Conservation (phyloP, 768 basidiomycete species). For the Boletus pseudo-olivaceus region DNA sequence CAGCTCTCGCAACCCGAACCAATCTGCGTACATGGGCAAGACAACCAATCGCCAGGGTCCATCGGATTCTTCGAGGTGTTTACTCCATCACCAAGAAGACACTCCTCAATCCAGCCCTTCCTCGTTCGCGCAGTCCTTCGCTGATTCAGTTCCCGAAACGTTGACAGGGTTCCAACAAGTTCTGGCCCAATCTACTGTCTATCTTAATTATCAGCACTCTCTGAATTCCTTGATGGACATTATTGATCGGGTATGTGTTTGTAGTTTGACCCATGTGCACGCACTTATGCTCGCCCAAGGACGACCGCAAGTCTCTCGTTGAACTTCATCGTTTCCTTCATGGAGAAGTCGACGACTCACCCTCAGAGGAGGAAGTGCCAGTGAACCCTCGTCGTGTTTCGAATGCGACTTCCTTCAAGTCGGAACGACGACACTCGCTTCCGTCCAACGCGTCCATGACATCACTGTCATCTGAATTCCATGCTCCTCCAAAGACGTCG, state of each 20-base stretch:
- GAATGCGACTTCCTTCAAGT: slow-evolving; percentile 41
- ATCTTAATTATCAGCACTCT: slow-evolving; percentile 77
- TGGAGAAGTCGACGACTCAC: slow-evolving; percentile 21
- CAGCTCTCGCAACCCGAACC: slow-evolving; percentile 42
- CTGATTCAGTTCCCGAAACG: slow-evolving; percentile 19
- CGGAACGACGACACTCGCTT: slow-evolving; percentile 68
- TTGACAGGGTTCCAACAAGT: slow-evolving; percentile 17
- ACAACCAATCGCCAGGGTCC: slow-evolving; percentile 49
- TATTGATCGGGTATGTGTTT: slow-evolving; percentile 62
- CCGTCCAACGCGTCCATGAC: slow-evolving; percentile 60
- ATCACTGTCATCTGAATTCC: slow-evolving; percentile 54
- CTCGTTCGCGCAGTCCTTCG: slow-evolving; percentile 17
- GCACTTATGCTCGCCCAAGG: slow-evolving; percentile 40
- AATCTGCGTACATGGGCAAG: slow-evolving; percentile 48
- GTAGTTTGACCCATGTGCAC: background rate
- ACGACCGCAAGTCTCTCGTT: slow-evolving; percentile 69
- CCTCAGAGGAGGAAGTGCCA: slow-evolving; percentile 20
- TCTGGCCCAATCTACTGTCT: slow-evolving; percentile 46
- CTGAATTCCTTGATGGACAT: slow-evolving; percentile 79
- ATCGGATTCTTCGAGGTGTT: slow-evolving; percentile 56
- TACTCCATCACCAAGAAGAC: slow-evolving; percentile 39
- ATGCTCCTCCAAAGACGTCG: slow-evolving; percentile 36
- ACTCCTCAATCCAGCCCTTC: slow-evolving; percentile 18
- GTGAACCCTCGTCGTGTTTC: slow-evolving; percentile 26
- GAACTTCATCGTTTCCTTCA: slow-evolving; percentile 71